Evolutionary conservation across 805 yeast species (phyloP), one percentile per base, ranked within the genome.

Genomic region (Metschnikowia proteae): DNA sequence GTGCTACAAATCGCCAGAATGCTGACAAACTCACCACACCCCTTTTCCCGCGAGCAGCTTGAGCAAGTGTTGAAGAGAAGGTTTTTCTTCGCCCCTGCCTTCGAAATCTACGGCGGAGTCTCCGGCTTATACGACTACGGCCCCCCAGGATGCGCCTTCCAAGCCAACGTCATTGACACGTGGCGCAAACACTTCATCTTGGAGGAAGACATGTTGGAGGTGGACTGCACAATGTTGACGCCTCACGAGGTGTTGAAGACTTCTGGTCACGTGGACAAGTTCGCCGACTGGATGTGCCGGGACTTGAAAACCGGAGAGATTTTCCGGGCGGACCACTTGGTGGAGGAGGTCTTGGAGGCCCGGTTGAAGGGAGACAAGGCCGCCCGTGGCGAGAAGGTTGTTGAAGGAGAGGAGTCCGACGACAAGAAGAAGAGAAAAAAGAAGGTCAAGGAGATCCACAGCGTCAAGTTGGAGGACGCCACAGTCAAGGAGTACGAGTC

Each of bases 91-190:
- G 97, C 98, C 13, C 99, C 99, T 56, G 84, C 98, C 32, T 94
- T 94, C 63, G 99, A 94, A 67, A 82, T 92, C 55, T 94, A 94
- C 68, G 99, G 99, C 59, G 99, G 99, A 69, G 98, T 94, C 40
- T 88, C 97, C 43, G 99, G 99, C 57, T 78, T 94, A 50, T 94
- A 88, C 69, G 99, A 94, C 69, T 94, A 91, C 66, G 99, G 99
- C 74, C 99, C 99, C 55, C 97, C 99, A 67, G 99, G 99, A 54
- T 92, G 98, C 76, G 95, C 98, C 9, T 81, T 94, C 72, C 98
- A 92, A 76, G 96, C 97, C 62, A 92, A 94, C 69, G 79, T 94
- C 54, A 76, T 94, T 53, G 99, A 95, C 64, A 79, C 81, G 43
- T 94, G 99, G 99, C 86, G 98, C 77, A 92, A 91, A 70, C 99